Evolutionary conservation across 257 asterid species (phyloP), one percentile per base, ranked within the genome.

Genomic region (Apocynum venetum): DNA sequence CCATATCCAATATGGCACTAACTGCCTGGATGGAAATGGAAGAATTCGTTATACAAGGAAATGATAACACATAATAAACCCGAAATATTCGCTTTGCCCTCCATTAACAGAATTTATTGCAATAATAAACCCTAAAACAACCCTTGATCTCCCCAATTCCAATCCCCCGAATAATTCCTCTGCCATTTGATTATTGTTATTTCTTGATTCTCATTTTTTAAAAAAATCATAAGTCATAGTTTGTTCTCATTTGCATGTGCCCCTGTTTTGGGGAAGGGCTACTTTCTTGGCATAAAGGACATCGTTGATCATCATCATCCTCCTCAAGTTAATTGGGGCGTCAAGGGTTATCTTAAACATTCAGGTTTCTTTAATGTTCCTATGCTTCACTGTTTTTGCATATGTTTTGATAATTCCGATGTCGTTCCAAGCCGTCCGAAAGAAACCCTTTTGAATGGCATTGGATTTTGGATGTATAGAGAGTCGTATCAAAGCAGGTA

Each of bases 11-110:
- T n/a, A 31, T 31, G 74, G 55, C 55, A 20, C 63, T 31, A 52
- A 25, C 61, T 46, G 46, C 60, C 43, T 9, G 2, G 41, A 71
- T 36, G 55, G 36, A 35, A n/a, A 69, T 43, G 76, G 44, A 47
- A 55, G 60, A 55, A 20, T 69, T 43, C 52, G 55, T 69, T n/a
- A 51, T 38, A 47, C 52, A 71, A 48, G 53, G 73, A 77, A 40
- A 55, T 19, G 41, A 64, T 56, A 44, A 52, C 10, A 55, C 43
- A 77, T 67, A 25, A 25, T 25, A 20, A 70, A 25, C 76, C 91
- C 94, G 91, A 87, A 82, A 88, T 66, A 60, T 71, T 76, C 76
- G 89, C 80, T 75, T 61, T 4, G 60, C 89, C 91, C 46, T 84
- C 83, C 89, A 53, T 82, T 71, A 36, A 44, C 53, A 80, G 40